Base-by-base conservation (phyloP, 2,329 filamentous ascomycete genomes). In the Aureobasidium sp. region DNA sequence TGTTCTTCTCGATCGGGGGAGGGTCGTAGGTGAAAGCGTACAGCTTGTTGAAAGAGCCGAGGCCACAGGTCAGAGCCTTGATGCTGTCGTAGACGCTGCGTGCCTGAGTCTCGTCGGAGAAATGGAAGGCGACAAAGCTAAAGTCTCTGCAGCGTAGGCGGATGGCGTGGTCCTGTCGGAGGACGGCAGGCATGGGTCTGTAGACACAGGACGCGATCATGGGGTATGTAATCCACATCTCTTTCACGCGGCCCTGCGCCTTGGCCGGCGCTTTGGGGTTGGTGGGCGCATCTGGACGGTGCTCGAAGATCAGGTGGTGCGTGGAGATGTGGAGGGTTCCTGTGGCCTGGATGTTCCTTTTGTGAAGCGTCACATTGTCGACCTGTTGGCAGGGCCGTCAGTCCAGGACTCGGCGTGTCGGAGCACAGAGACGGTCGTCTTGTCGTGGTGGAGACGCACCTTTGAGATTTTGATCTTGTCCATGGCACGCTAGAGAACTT, bases 211-310 rank as follows among this genome's bases (percentile, higher is more conserved):
- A 84, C 42, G 84, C 84, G 68, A 99, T 90, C 74, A 97, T 92
- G 25, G 93, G 92, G 74, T 92, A 99, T 17, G 94, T 92, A 60
- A 97, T 90, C 89, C 93, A 99, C 70, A 89, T 84, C 74, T 96
- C 89, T 70, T 85, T 81, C 23, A 81, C 77, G 65, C 77, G 78
- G 13, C 69, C 69, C 60, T 72, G 78, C 11, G 69, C 69, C 60
- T 72, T 71, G n/a, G 67, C 62, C n/a, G 69, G 63, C 23, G 71
- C 62, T 71, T 38, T 74, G 38, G 42, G 29, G 17, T 46, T 60
- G 23, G 27, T 27, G 47, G 27, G 57, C 50, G 45, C 31, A 65
- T 74, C 73, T 57, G 80, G 81, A 13, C 76, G 72, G 71, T 83
- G 82, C 65, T 78, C 81, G 74, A 86, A 86, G 67, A 85, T 84